A percentile compares a stretch with the other conserved stretches of the same genome.
Evolutionary conservation across 169 alveolate species (phyloP).

Genomic region (Amoebophrya sp.): DNA sequence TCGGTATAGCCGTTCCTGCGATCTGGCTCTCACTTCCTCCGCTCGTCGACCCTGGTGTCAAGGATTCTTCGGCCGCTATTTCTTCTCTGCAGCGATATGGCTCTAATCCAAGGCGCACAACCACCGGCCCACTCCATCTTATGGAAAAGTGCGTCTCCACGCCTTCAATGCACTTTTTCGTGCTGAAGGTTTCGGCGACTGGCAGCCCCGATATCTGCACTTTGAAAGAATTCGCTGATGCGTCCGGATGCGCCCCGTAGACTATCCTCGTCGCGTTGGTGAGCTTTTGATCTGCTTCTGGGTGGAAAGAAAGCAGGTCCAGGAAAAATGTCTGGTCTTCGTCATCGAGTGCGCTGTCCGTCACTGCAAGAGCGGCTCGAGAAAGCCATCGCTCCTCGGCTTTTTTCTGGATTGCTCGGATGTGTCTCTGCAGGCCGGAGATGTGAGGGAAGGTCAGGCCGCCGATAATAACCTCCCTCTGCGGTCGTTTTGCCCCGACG

Average conservation of each 20-base stretch:
- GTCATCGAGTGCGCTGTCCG: neutral
- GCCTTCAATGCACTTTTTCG: neutral
- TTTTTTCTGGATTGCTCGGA: neutral
- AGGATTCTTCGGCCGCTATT: too few species aligned
- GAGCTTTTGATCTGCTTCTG: neutral
- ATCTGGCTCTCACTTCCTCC: too few species aligned
- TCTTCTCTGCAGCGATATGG: too few species aligned
- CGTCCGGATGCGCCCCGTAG: neutral
- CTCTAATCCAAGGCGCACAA: too few species aligned
- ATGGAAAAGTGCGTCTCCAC: neutral
- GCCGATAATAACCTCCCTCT: neutral
- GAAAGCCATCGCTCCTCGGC: neutral
- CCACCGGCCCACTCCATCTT: too few species aligned
- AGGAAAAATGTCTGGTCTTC: neutral
- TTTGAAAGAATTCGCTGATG: neutral
- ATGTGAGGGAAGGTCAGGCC: neutral
- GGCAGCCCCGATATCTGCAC: neutral
- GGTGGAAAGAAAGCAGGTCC: neutral
- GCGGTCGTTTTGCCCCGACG: neutral
- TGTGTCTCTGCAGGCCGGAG: neutral
- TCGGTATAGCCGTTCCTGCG: too few species aligned
- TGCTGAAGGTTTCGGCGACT: neutral
- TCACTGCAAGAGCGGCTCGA: neutral
- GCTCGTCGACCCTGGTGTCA: too few species aligned
- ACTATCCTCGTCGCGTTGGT: neutral